Evolutionary conservation across 1,284 basidiomycete species (phyloP), one percentile per base, ranked within the genome.

Genomic region (Pseudozyma thailandica): DNA sequence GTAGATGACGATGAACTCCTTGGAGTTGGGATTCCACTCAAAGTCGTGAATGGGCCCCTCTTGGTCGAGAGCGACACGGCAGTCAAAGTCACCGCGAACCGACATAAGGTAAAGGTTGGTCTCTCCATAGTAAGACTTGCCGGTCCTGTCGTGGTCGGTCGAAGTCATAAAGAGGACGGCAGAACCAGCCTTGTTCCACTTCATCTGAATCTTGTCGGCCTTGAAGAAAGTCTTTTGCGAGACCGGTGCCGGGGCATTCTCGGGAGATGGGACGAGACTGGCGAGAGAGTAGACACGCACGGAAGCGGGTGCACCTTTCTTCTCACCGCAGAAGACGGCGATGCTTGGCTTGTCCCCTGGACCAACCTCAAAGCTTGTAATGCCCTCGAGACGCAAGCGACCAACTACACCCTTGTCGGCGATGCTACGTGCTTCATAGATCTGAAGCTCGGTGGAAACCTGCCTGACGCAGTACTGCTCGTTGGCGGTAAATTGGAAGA

Each of bases 31-130:
- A 77, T 90, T 94, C 95, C 95, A 98, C 18, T 89, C 86, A 78
- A 96, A 96, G 83, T 98, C 95, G 80, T 97, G 94, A 72, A 98
- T 93, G 1, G 94, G 94, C 1, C 96, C 96, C 72, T 98, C 94
- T 86, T 96, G 97, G 85, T 98, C 94, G 37, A 98, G 87, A 4
- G 90, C 88, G 31, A 98, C 91, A 25, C 93, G 88, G 82, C 92
- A 94, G 83, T 98, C 94, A 75, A 94, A 98, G 74, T 92, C 91
- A 33, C 95, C 94, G n/a, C 92, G 90, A n/a, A 93, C 90, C 65
- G 90, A 92, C 74, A 98, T 88, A 45, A 98, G 88, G 84, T 96
- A 98, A 75, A 98, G 86, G 71, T 93, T 92, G 9, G 94, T 96
- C 86, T 98, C 94, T 61, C 95, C 96, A 75, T 98, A 98, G 84